These are phyloP conservation scores for Ascochyta koolunga DNA, from an alignment of 2,329 filamentous ascomycete species.

Conservation along the genomic window DNA sequence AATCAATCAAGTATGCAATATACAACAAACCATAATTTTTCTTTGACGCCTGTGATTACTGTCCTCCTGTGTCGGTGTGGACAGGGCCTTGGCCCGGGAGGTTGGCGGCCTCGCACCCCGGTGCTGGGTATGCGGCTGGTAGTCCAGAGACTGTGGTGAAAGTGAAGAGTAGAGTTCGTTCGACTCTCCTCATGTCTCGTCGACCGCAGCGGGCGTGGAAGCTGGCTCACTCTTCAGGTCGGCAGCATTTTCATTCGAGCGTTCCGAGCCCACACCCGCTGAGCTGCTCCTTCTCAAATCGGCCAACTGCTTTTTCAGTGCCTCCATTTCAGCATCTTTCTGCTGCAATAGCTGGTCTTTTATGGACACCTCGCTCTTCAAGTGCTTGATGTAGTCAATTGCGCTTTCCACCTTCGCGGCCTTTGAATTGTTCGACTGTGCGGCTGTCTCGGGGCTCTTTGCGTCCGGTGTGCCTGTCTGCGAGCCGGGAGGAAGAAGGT, in stretches of 20 bases:
- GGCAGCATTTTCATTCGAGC: background rate
- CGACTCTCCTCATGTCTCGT: conserved; percentile 9
- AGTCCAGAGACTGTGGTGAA: background rate
- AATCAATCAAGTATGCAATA: background rate
- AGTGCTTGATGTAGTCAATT: conserved; percentile 89
- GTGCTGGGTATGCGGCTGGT: background rate
- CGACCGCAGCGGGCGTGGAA: conserved; percentile 6
- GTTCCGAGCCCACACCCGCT: conserved; percentile 4
- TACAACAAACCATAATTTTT: background rate
- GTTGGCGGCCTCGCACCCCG: background rate
- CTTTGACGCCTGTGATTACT: background rate
- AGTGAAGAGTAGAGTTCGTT: background rate
- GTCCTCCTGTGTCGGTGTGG: background rate
- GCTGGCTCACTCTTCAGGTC: conserved; percentile 9
- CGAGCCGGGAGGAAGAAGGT: conserved; percentile 70
- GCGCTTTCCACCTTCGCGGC: conserved; percentile 97
- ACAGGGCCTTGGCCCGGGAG: no score
- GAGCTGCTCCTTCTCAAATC: conserved; percentile 32
- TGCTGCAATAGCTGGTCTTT: conserved; percentile 68
- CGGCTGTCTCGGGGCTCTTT: conserved; percentile 46
- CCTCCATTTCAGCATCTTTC: conserved; percentile 66
- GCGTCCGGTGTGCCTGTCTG: conserved; percentile 31
- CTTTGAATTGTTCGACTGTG: conserved; percentile 68
- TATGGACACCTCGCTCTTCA: conserved; percentile 74
- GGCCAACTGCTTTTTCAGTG: conserved; percentile 58